These are phyloP conservation scores for Closterium sp. DNA, from an alignment of 139 green algal species.

Conservation along the genomic window DNA sequence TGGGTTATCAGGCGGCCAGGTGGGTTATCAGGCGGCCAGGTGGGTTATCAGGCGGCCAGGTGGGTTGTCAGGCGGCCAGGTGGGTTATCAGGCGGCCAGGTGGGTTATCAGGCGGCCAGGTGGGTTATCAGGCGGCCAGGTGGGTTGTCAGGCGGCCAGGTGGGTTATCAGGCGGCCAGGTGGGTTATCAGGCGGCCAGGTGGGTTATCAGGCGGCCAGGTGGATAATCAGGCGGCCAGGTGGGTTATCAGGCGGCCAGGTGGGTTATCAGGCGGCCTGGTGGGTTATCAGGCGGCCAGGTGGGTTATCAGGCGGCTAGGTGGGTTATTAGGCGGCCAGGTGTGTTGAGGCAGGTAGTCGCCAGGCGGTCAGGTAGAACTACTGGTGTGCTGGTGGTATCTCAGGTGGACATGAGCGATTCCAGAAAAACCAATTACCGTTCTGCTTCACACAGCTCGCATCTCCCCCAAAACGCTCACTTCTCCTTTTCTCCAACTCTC, in stretches of 20 bases:
- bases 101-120: slow-evolving; percentile 9
- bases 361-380: no score
- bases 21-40: background rate
- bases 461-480: no score
- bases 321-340: slow-evolving; percentile 12
- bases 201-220: background rate
- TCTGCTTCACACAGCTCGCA: no score
- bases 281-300: background rate
- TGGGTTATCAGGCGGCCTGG: background rate
- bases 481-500: no score
- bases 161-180: no score
- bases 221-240: background rate
- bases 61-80: background rate
- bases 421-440: no score
- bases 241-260: slow-evolving; percentile 5
- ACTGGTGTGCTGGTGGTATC: no score
- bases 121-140: background rate
- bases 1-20: background rate
- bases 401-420: no score
- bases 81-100: slow-evolving; percentile 1
- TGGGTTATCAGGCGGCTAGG: background rate
- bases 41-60: slow-evolving; percentile 15
- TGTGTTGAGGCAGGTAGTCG: background rate
- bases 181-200: background rate
- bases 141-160: no score